These are phyloP conservation scores for Pythium coloratum DNA, from an alignment of 352 stramenopile genomes.

Conservation along the genomic window DNA sequence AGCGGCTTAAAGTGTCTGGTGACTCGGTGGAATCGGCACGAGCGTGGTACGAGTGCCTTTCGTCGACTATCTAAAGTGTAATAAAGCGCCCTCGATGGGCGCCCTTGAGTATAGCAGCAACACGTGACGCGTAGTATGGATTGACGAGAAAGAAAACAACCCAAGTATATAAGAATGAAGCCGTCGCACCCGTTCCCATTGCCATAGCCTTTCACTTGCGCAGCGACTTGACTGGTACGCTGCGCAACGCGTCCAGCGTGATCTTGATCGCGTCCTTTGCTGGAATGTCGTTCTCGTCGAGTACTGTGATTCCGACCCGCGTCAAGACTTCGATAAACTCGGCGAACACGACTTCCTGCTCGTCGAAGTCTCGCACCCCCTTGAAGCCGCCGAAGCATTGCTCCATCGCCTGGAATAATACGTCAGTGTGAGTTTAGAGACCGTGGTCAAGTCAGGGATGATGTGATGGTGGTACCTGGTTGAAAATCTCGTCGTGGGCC, in stretches of 20 bases:
- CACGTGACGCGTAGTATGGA: not conserved
- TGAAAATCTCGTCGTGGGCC: conserved; percentile 60
- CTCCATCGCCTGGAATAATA: conserved; percentile 37
- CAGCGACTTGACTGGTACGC: conserved; percentile 38
- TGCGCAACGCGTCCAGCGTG: conserved; percentile 68
- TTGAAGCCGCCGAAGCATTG: conserved; percentile 62
- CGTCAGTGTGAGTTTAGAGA: not conserved
- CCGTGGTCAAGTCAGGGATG: not conserved
- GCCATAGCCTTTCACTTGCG: conserved; percentile 32
- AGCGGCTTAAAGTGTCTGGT: conserved; percentile 63
- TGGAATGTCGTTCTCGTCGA: conserved; percentile 60
- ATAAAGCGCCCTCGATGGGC: not conserved
- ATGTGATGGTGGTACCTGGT: conserved; percentile 23
- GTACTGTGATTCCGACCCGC: conserved; percentile 60
- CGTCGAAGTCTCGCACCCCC: conserved; percentile 34
- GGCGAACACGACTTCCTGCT: conserved; percentile 62
- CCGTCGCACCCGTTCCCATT: not conserved
- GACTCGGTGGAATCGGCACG: conserved; percentile 72
- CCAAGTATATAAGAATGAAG: conserved; percentile 15
- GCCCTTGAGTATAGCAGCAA: conserved; percentile 3
- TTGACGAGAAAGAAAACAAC: conserved; percentile 7
- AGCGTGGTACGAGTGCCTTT: conserved; percentile 75
- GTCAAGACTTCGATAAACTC: conserved; percentile 73
- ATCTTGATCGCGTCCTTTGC: conserved; percentile 74
- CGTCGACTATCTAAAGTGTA: conserved; percentile 14